phyloP scores from a whole-genome alignment of 352 stramenopile species.

The Globisporangium mamillatum region DNA sequence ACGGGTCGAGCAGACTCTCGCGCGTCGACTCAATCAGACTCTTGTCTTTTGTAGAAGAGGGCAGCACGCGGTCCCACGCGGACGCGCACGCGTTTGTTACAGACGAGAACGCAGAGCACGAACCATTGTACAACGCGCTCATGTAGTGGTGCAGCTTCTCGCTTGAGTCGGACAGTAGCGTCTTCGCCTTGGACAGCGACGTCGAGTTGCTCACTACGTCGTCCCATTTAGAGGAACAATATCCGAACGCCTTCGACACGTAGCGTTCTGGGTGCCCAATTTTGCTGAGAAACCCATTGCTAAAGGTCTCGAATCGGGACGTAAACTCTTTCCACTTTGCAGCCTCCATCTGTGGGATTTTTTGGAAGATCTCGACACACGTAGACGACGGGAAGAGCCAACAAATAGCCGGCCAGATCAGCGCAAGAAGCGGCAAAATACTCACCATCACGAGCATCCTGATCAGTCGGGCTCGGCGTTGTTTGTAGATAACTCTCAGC shows the following conservation, averaged over 20 bases:
- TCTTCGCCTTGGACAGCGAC: not conserved
- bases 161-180: not conserved
- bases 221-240: not conserved
- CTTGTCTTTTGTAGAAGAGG: not conserved
- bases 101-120: not conserved
- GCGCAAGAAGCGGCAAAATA: constrained; percentile 2
- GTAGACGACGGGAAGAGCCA: constrained; percentile 2
- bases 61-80: constrained; percentile 1
- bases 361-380: not conserved
- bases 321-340: not conserved
- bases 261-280: not conserved
- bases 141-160: constrained; percentile 1
- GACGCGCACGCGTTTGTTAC: not conserved
- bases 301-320: not conserved
- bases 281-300: not conserved
- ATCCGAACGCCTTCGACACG: not conserved
- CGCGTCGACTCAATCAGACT: constrained; percentile 9
- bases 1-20: constrained; percentile 11
- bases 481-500: not conserved
- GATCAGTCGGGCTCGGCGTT: not conserved
- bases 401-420: not conserved
- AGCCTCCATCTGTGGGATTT: not conserved
- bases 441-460: not conserved
- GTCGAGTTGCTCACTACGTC: not conserved
- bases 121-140: not conserved